Base-by-base conservation (phyloP, 116 monocot species). In the Posidonia oceanica region DNA sequence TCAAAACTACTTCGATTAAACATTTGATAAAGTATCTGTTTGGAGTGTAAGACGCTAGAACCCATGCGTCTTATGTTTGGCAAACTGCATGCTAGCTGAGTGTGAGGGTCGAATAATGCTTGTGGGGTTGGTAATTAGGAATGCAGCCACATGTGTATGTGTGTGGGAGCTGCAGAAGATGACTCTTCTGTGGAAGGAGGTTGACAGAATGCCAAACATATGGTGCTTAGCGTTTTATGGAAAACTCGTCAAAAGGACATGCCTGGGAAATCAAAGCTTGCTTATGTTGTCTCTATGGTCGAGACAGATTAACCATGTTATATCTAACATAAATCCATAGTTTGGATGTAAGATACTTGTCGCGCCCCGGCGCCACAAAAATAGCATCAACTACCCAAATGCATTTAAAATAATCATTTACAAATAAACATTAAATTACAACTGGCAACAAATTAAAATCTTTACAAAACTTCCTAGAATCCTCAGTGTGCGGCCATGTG, bases 201-300 rank as follows among this genome's bases (percentile, higher is more conserved):
- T 94, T 72, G 94, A 94, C 94, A 94, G 94, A 91, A 94, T 94
- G 94, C 94, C 94, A 94, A 94, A 88, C 69, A 73, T 88, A 64
- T 86, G 82, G 86, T 94, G 94, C 90, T 84, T 94, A 65, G 91
- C 91, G 57, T 88, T 88, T 57, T 94, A 88, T 36, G 94, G 91
- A 57, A 91, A 80, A 83, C 80, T 76, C 79, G 77, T 94, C 20
- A 77, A 73, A 70, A 94, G 91, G 94, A 83, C 74, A 44, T 91
- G 94, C 77, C 52, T 91, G 71, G 91, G 94, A 29, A 91, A 88
- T 72, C 78, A 69, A 68, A 86, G 87, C 21, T 68, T 94, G 75
- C 81, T 94, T 68, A 80, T 94, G 85, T 76, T 94, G 54, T 88
- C 91, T 3, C 70, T 94, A 72, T 87, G 84, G 75, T 84, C 88